A percentile compares a stretch with the other conserved stretches of the same genome.
Conservation (phyloP, 202 grass and related monocot species). For the Brachypodium distachyon region DNA sequence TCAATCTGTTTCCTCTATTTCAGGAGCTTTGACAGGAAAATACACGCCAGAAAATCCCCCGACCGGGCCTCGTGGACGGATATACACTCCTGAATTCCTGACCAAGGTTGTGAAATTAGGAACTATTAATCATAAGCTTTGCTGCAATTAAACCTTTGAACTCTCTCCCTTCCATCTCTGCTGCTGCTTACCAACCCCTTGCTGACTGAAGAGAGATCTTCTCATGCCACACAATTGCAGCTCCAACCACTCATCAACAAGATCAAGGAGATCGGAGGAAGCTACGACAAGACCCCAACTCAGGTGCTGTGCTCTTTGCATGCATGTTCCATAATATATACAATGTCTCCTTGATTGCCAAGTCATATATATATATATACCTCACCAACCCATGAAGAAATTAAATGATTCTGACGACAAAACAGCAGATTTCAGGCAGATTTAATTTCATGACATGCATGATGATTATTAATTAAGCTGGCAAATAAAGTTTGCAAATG, state of each 20-base stretch:
- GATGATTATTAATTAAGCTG: too few species aligned
- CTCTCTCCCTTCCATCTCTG: not conserved
- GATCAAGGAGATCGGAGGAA: conserved; percentile 70
- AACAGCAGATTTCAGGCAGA: too few species aligned
- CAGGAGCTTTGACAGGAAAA: conserved; percentile 66
- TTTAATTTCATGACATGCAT: too few species aligned
- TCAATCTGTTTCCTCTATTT: not conserved
- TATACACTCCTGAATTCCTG: conserved; percentile 66
- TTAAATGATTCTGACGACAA: not conserved
- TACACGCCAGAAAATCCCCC: conserved; percentile 68
- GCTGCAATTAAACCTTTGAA: not conserved
- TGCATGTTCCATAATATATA: not conserved
- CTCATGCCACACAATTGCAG: conserved; percentile 26
- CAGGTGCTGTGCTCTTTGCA: conserved; percentile 42
- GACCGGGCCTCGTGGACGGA: conserved; percentile 44
- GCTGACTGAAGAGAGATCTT: not conserved
- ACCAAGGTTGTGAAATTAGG: conserved; percentile 19
- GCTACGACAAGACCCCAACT: conserved; percentile 54
- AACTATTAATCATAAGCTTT: not conserved
- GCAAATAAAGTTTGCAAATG: too few species aligned
- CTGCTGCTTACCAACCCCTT: too few species aligned
- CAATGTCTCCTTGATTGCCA: not conserved
- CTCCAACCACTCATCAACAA: conserved; percentile 73
- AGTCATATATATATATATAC: not conserved
- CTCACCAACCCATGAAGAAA: not conserved